Percentiles rank a stretch among this genome's conserved stretches.
These are phyloP conservation scores for Brettanomyces bruxellensis DNA, from an alignment of 805 yeast genomes.

Conservation along the genomic window DNA sequence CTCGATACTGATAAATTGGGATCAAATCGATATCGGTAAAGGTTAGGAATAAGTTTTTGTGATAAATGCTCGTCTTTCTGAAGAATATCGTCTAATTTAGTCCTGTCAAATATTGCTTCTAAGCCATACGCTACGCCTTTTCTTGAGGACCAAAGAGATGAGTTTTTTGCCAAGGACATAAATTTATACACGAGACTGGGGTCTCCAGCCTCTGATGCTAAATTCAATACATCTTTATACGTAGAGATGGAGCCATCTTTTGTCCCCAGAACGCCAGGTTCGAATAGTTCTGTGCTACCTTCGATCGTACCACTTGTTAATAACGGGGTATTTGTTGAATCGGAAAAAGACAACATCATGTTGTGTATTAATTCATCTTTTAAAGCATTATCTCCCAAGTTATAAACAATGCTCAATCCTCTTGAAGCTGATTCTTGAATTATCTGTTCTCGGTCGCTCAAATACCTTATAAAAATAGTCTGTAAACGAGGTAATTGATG, in stretches of 20 bases:
- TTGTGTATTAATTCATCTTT: slow-evolving; percentile 68
- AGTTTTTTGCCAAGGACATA: slow-evolving; percentile 83
- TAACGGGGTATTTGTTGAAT: slow-evolving; percentile 37
- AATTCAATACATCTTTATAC: slow-evolving; percentile 75
- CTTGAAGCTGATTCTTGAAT: slow-evolving; percentile 90
- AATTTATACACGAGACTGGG: slow-evolving; percentile 90
- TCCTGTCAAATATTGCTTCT: slow-evolving; percentile 73
- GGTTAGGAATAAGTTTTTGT: slow-evolving; percentile 62
- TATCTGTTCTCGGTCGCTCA: slow-evolving; percentile 75
- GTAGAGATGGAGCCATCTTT: slow-evolving; percentile 85
- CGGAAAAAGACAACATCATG: slow-evolving; percentile 70
- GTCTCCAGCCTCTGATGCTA: slow-evolving; percentile 94
- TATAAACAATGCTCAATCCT: slow-evolving; percentile 77
- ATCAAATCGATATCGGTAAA: slow-evolving; percentile 79
- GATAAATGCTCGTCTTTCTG: slow-evolving; percentile 45
- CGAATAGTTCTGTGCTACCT: slow-evolving; percentile 77
- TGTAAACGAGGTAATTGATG: slow-evolving; percentile 54
- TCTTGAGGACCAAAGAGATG: slow-evolving; percentile 86
- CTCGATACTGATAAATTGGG: slow-evolving; percentile 66
- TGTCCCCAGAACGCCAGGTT: slow-evolving; percentile 69
- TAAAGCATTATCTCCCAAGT: slow-evolving; percentile 57
- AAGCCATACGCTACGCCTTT: slow-evolving; percentile 93
- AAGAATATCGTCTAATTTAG: slow-evolving; percentile 58
- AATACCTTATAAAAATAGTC: slow-evolving; percentile 62
- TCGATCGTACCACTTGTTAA: slow-evolving; percentile 60